Evolutionary conservation across 2,329 filamentous ascomycete genomes (phyloP).

Genomic region (Sordariomycetes sp.): DNA sequence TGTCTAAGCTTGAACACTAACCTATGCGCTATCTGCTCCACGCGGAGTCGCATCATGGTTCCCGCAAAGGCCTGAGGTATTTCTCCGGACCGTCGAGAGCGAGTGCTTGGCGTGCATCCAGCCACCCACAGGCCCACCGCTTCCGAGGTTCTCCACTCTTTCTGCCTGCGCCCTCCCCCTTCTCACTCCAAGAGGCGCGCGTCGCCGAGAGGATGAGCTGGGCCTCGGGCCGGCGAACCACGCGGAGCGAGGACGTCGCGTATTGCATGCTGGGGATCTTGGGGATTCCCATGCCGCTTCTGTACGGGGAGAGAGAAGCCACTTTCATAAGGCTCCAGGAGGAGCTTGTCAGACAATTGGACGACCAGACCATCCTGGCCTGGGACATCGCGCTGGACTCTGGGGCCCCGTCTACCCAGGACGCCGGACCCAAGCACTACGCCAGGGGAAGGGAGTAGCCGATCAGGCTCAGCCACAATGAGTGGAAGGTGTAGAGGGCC

Average conservation of each 20-base stretch:
- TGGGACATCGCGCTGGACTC: conserved; percentile 7
- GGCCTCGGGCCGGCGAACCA: conserved; percentile 11
- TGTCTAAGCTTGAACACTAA: no score
- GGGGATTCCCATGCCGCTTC: conserved; percentile 13
- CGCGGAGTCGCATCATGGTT: no score
- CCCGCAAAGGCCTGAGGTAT: no score
- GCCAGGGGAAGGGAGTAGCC: background rate
- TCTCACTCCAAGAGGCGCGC: background rate
- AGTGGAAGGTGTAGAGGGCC: background rate
- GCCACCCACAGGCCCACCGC: no score
- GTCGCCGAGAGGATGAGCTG: conserved; percentile 12
- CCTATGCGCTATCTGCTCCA: no score
- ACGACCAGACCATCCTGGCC: conserved; percentile 12
- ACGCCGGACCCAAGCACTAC: background rate
- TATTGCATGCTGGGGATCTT: conserved; percentile 14
- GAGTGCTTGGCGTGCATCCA: no score
- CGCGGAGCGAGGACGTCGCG: conserved; percentile 11
- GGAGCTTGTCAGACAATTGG: conserved; percentile 9
- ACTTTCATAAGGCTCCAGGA: conserved; percentile 11
- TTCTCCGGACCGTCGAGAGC: no score
- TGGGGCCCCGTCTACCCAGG: background rate
- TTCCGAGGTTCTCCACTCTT: no score
- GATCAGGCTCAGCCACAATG: background rate
- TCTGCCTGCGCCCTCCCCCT: no score
- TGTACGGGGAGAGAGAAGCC: conserved; percentile 9